Percentiles rank a stretch among this genome's conserved stretches.
These are phyloP conservation scores for Pyricularia sp. DNA, from an alignment of 2,329 filamentous ascomycete species.

Conservation along the genomic window DNA sequence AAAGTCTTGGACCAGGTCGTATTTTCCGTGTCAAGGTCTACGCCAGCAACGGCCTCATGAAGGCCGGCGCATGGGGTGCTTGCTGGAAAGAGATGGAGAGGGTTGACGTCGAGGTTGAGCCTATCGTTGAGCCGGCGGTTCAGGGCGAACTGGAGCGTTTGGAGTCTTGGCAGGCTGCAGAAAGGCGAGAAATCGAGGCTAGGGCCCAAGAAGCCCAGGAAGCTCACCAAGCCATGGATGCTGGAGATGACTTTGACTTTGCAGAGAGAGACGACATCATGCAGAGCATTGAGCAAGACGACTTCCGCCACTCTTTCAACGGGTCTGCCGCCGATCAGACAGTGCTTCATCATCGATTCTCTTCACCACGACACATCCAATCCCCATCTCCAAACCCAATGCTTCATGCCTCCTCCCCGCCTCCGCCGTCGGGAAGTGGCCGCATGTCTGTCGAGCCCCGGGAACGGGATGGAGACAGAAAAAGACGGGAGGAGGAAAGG, in stretches of 20 bases:
- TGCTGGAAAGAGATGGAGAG: slow-evolving; percentile 98
- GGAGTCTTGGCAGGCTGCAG: slow-evolving; percentile 25
- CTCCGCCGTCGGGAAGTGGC: neutral
- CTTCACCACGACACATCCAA: neutral
- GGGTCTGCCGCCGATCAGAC: neutral
- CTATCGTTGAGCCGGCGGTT: slow-evolving; percentile 48
- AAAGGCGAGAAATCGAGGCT: slow-evolving; percentile 22
- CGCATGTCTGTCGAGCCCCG: slow-evolving; percentile 2
- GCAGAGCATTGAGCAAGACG: neutral
- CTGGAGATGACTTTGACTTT: neutral
- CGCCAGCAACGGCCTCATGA: slow-evolving; percentile 89
- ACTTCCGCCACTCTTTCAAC: neutral
- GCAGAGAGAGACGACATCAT: neutral
- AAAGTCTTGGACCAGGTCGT: slow-evolving; percentile 38
- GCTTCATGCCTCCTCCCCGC: neutral
- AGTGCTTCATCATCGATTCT: neutral
- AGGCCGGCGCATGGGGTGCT: slow-evolving; percentile 78
- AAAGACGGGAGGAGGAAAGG: slow-evolving; percentile 33
- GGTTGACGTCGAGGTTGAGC: slow-evolving; percentile 86
- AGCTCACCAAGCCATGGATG: neutral
- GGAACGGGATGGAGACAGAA: slow-evolving; percentile 14
- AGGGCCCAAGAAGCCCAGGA: slow-evolving; percentile 12
- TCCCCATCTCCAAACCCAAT: neutral
- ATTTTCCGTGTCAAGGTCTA: slow-evolving; percentile 77
- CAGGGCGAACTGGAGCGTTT: slow-evolving; percentile 48